Percentiles rank a stretch among this genome's conserved stretches.
These are phyloP conservation scores for Alectoria sarmentosa DNA, from an alignment of 495 filamentous ascomycete genomes.

Conservation along the genomic window DNA sequence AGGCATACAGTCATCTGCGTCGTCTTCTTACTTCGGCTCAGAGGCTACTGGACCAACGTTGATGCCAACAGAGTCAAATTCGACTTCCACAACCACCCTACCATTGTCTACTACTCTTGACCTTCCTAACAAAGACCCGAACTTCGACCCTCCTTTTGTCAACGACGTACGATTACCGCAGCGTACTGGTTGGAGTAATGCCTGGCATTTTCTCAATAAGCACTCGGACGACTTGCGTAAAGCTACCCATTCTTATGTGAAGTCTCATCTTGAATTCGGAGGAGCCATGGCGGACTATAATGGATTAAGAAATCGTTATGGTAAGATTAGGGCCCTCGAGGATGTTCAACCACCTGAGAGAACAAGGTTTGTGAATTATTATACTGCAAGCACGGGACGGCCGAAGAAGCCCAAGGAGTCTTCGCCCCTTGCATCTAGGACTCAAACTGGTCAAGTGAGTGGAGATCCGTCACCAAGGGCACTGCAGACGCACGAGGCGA, in stretches of 20 bases:
- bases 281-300: slow-evolving; percentile 69
- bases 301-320: slow-evolving; percentile 63
- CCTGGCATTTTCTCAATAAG: slow-evolving; percentile 74
- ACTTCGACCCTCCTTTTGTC: slow-evolving; percentile 63
- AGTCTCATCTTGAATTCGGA: slow-evolving; percentile 78
- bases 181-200: slow-evolving; percentile 56
- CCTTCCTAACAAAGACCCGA: slow-evolving; percentile 43
- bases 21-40: slow-evolving; percentile 10
- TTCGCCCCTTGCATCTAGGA: slow-evolving; percentile 18
- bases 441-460: neutral
- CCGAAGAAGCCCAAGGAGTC: slow-evolving; percentile 41
- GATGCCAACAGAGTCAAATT: slow-evolving; percentile 7
- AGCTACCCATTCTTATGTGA: slow-evolving; percentile 65
- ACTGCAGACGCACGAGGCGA: neutral
- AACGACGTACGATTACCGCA: slow-evolving; percentile 63
- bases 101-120: slow-evolving; percentile 7
- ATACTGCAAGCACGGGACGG: slow-evolving; percentile 71
- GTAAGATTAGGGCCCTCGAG: slow-evolving; percentile 59
- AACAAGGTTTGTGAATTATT: slow-evolving; percentile 84
- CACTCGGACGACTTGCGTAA: slow-evolving; percentile 60
- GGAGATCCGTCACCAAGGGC: neutral
- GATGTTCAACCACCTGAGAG: slow-evolving; percentile 46
- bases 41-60: slow-evolving; percentile 1
- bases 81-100: neutral
- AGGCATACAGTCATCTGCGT: neutral